These are phyloP conservation scores for Rhizopus microsporus DNA, from an alignment of 371 early-diverging fungal genomes.

Conservation along the genomic window DNA sequence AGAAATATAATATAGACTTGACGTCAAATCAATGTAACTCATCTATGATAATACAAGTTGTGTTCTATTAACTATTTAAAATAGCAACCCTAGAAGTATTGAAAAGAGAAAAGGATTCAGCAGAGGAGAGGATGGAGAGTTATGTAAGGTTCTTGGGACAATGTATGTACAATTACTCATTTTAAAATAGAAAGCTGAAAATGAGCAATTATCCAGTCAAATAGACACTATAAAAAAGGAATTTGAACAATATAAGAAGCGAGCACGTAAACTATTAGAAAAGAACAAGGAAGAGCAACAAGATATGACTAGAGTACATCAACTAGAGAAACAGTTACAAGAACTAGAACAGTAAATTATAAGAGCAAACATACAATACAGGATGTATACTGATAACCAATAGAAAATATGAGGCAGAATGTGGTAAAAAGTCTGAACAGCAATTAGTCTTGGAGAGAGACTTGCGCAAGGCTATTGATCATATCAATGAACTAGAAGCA, in stretches of 20 bases:
- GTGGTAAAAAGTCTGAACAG: constrained; percentile 32
- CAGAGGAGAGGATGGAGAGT: constrained; percentile 14
- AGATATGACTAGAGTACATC: constrained; percentile 32
- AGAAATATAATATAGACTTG: constrained; percentile 28
- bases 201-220: constrained; percentile 47
- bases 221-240: constrained; percentile 46
- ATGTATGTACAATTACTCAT: not conserved
- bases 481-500: constrained; percentile 48
- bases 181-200: constrained; percentile 50
- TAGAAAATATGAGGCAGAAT: constrained; percentile 24
- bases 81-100: constrained; percentile 50
- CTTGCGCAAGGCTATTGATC: constrained; percentile 51
- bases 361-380: not conserved
- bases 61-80: not conserved
- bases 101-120: constrained; percentile 30
- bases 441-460: constrained; percentile 46
- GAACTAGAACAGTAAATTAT: constrained; percentile 29
- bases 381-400: not conserved
- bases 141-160: not conserved
- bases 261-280: constrained; percentile 57
- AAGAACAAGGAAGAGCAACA: constrained; percentile 38
- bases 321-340: constrained; percentile 39
- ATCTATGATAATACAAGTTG: not conserved
- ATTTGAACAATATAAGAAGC: constrained; percentile 64
- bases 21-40: constrained; percentile 48